Evolutionary conservation across 768 basidiomycete genomes (phyloP).

Genomic region (Kwoniella europaea): DNA sequence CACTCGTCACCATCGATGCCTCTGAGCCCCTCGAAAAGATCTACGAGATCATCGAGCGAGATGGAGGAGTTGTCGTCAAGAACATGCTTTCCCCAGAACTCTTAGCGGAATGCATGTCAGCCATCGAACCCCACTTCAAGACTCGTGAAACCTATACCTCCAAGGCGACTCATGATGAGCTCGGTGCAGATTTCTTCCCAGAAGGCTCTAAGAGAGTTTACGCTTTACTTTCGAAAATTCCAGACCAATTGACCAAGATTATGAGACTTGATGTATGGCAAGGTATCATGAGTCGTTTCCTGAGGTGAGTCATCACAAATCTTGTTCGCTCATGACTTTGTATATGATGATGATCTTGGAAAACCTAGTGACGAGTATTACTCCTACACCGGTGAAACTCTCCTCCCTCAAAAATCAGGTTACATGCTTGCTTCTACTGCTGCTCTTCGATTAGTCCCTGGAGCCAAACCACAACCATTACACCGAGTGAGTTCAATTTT

Average conservation of each 20-base stretch:
- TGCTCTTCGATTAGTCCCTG: slow-evolving; percentile 24
- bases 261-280: slow-evolving; percentile 24
- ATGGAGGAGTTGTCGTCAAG: slow-evolving; percentile 29
- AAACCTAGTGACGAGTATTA: slow-evolving; percentile 26
- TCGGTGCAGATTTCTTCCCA: slow-evolving; percentile 36
- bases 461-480: slow-evolving; percentile 24
- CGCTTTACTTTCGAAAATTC: slow-evolving; percentile 19
- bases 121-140: slow-evolving; percentile 30
- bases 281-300: slow-evolving; percentile 26
- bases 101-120: slow-evolving; percentile 23
- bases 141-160: slow-evolving; percentile 18
- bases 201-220: slow-evolving; percentile 26
- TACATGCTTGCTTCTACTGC: slow-evolving; percentile 28
- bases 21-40: slow-evolving; percentile 34
- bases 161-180: slow-evolving; percentile 26
- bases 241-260: slow-evolving; percentile 22
- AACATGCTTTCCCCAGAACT: slow-evolving; percentile 28
- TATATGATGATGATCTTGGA: not conserved
- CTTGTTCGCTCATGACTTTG: not conserved
- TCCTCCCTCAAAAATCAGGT: slow-evolving; percentile 28
- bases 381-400: slow-evolving; percentile 28
- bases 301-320: slow-evolving; percentile 16
- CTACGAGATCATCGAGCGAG: slow-evolving; percentile 24
- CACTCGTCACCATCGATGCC: slow-evolving; percentile 29
- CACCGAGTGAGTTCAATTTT: slow-evolving; percentile 17